Percentiles rank a stretch among this genome's conserved stretches.
Evolutionary conservation across 768 basidiomycete genomes (phyloP).

Genomic region (Hygrophoropsis aurantiaca): DNA sequence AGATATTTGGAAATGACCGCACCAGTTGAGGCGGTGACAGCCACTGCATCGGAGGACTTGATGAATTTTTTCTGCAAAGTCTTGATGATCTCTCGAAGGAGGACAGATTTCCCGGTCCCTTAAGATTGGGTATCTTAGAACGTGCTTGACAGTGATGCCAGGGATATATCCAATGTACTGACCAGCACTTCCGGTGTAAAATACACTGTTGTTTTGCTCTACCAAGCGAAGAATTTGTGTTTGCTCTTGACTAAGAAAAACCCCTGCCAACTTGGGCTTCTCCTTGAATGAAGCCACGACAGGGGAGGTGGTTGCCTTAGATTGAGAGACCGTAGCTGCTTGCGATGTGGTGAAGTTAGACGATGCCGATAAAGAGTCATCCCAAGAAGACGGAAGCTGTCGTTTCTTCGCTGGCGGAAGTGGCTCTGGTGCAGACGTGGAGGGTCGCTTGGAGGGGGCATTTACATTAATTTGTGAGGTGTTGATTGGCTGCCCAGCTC

Average conservation of each 20-base stretch:
- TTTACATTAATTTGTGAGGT: slow-evolving; percentile 30
- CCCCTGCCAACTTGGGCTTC: slow-evolving; percentile 27
- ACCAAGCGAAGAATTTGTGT: slow-evolving; percentile 80
- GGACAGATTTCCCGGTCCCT: slow-evolving; percentile 97
- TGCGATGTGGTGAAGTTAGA: slow-evolving; percentile 30
- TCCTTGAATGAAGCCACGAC: slow-evolving; percentile 1
- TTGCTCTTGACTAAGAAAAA: slow-evolving; percentile 86
- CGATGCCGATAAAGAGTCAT: slow-evolving; percentile 34
- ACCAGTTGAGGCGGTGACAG: slow-evolving; percentile 95
- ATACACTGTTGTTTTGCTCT: slow-evolving; percentile 69
- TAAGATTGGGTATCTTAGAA: slow-evolving; percentile 14
- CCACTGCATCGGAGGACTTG: slow-evolving; percentile 69
- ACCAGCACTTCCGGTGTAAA: slow-evolving; percentile 99
- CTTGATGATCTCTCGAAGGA: slow-evolving; percentile 89
- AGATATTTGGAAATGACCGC: slow-evolving; percentile 7
- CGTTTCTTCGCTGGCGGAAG: slow-evolving; percentile 49
- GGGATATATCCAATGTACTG: slow-evolving; percentile 22
- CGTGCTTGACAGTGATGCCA: slow-evolving; percentile 6
- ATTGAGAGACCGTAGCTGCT: slow-evolving; percentile 13
- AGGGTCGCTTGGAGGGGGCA: slow-evolving; percentile 37
- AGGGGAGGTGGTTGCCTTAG: slow-evolving; percentile 9
- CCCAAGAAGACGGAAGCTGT: slow-evolving; percentile 54
- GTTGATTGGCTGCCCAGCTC: slow-evolving; percentile 25
- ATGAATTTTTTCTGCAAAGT: slow-evolving; percentile 55
- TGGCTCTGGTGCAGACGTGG: slow-evolving; percentile 14